phyloP scores from a whole-genome alignment of 768 basidiomycete species.

The Auricularia sp. region DNA sequence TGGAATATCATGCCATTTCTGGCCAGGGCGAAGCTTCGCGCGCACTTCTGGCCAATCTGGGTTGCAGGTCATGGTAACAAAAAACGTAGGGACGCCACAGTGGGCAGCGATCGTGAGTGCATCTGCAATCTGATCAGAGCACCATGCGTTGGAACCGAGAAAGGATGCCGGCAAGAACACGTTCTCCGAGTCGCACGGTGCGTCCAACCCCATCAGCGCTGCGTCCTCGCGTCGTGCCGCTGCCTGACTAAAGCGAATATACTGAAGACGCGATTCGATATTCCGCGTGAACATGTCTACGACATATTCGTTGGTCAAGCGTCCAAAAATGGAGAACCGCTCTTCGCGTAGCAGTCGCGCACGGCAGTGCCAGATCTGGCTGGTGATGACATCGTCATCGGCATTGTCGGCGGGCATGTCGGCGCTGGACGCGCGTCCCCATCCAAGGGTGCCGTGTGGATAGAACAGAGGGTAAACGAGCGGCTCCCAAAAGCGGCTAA shows the following conservation, averaged over 20 bases:
- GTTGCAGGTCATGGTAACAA: slow-evolving; percentile 33
- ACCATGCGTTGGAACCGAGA: slow-evolving; percentile 6
- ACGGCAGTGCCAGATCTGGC: too few relatives aligned
- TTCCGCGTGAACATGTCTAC: slow-evolving; percentile 30
- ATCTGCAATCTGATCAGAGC: slow-evolving; percentile 29
- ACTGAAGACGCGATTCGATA: slow-evolving; percentile 22
- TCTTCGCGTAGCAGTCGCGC: too few relatives aligned
- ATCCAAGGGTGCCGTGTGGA: slow-evolving; percentile 26
- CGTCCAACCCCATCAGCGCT: too few relatives aligned
- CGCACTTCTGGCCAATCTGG: slow-evolving; percentile 30
- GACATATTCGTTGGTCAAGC: slow-evolving; percentile 24
- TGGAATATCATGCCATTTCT: slow-evolving; percentile 25
- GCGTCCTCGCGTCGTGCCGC: slow-evolving; percentile 9
- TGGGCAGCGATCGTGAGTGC: slow-evolving; percentile 23
- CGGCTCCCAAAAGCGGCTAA: slow-evolving; percentile 27
- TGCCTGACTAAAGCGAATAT: slow-evolving; percentile 22
- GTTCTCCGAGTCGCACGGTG: too few relatives aligned
- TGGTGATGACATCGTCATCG: too few relatives aligned
- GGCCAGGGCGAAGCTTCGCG: slow-evolving; percentile 21
- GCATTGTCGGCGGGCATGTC: neutral
- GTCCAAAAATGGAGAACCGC: slow-evolving; percentile 25
- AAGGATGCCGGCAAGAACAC: too few relatives aligned
- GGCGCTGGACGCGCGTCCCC: slow-evolving; percentile 23
- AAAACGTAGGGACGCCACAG: slow-evolving; percentile 21
- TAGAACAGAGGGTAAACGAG: slow-evolving; percentile 28